phyloP scores from a whole-genome alignment of 768 basidiomycete genomes.

The Mycena olivaceomarginata region DNA sequence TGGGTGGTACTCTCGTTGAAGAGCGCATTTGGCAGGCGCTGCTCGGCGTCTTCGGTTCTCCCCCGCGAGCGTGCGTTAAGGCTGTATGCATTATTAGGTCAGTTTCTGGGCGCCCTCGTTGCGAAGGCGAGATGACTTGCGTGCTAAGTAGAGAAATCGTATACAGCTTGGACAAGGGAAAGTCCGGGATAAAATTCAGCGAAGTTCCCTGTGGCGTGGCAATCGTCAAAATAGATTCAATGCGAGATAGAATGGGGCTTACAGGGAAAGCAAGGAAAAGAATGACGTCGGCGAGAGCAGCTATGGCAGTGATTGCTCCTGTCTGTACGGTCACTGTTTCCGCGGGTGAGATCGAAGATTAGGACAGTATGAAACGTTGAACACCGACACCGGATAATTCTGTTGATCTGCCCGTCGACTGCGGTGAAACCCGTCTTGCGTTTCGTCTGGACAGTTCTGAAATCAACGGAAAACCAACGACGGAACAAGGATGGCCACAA shows the following conservation, averaged over 20 bases:
- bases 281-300: constrained; percentile 49
- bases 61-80: constrained; percentile 36
- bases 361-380: neutral
- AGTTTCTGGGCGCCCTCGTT: neutral
- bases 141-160: constrained; percentile 37
- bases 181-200: constrained; percentile 38
- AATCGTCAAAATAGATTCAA: neutral
- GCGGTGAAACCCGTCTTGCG: constrained; percentile 59
- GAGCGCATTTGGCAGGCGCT: constrained; percentile 40
- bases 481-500: constrained; percentile 6
- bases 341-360: neutral
- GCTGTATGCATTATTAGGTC: constrained; percentile 10
- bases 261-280: constrained; percentile 45
- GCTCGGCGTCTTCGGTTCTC: constrained; percentile 20
- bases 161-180: constrained; percentile 39
- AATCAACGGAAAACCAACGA: neutral
- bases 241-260: constrained; percentile 12
- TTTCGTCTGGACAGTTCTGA: neutral
- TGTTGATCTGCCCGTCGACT: constrained; percentile 61
- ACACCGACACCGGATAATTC: constrained; percentile 55
- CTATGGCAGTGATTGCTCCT: constrained; percentile 50
- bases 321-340: constrained; percentile 51
- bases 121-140: constrained; percentile 1
- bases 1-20: constrained; percentile 32
- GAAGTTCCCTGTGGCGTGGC: constrained; percentile 8